These are phyloP conservation scores for Cylindrotheca fusiformis DNA, from an alignment of 108 stramenopile genomes.

Conservation along the genomic window DNA sequence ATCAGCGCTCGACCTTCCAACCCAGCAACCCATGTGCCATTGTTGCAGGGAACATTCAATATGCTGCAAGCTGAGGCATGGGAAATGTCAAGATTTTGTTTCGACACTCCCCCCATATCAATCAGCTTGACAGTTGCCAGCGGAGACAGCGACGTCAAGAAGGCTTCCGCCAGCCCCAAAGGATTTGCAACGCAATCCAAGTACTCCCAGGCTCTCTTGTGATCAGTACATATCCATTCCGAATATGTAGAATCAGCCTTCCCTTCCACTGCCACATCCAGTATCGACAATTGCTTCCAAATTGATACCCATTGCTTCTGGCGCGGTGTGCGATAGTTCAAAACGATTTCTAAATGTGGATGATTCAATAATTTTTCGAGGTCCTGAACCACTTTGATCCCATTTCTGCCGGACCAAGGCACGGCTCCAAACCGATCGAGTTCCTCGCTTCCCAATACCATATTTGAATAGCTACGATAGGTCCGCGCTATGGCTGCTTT, in stretches of 20 bases:
- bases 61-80: constrained; percentile 17
- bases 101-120: constrained; percentile 17
- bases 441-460: constrained; percentile 19
- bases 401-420: constrained; percentile 18
- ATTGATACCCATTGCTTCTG: constrained; percentile 21
- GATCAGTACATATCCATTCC: constrained; percentile 19
- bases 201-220: constrained; percentile 25
- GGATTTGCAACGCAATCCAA: constrained; percentile 23
- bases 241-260: not conserved
- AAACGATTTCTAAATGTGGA: constrained; percentile 14
- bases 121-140: constrained; percentile 1
- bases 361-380: constrained; percentile 5
- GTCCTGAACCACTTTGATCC: not conserved
- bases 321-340: constrained; percentile 18
- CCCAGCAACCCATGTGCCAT: constrained; percentile 12
- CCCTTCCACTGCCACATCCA: constrained; percentile 2
- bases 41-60: constrained; percentile 4
- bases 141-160: not conserved
- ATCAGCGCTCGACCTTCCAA: constrained; percentile 5
- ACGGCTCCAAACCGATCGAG: constrained; percentile 20
- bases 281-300: constrained; percentile 22
- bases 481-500: not conserved
- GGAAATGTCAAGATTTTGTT: constrained; percentile 7
- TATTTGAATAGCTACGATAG: not conserved
- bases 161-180: constrained; percentile 12